These are phyloP conservation scores for Quercus bicolor DNA, from an alignment of 306 rosid genomes.

Conservation along the genomic window DNA sequence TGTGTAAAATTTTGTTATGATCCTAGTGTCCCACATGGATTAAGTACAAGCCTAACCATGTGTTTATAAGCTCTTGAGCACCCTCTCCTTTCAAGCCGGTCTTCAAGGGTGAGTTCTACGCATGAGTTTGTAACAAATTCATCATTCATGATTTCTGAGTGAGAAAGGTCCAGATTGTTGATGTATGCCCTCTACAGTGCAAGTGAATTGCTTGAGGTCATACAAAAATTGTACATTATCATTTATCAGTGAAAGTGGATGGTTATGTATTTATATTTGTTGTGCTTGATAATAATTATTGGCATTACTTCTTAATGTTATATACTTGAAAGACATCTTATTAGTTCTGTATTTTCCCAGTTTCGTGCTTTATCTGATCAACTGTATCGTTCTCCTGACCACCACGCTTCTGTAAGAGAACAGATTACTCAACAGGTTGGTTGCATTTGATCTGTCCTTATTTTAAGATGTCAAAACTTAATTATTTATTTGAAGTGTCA, in stretches of 20 bases:
- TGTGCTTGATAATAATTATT: background rate
- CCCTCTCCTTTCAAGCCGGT: too few relatives aligned
- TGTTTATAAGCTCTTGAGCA: too few relatives aligned
- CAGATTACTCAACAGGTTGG: slow-evolving; percentile 78
- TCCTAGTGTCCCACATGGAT: too few relatives aligned
- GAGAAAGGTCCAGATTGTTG: background rate
- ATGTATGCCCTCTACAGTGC: background rate
- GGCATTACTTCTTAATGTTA: background rate
- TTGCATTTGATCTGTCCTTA: slow-evolving; percentile 14
- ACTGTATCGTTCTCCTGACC: slow-evolving; percentile 76
- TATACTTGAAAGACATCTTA: slow-evolving; percentile 18
- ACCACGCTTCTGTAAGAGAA: slow-evolving; percentile 74
- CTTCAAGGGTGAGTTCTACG: too few relatives aligned
- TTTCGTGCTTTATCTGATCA: slow-evolving; percentile 95
- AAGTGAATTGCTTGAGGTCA: background rate
- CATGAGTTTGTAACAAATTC: too few relatives aligned
- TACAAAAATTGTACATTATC: background rate
- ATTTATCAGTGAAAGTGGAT: background rate
- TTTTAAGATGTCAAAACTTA: background rate
- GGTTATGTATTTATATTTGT: background rate
- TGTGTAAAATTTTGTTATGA: too few relatives aligned
- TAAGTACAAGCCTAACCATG: too few relatives aligned
- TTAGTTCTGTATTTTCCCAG: slow-evolving; percentile 42
- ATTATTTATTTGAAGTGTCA: background rate
- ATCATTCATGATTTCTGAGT: background rate